These are phyloP conservation scores for Vitis hybrid DNA, from an alignment of 177 flowering plant genomes.

Conservation along the genomic window DNA sequence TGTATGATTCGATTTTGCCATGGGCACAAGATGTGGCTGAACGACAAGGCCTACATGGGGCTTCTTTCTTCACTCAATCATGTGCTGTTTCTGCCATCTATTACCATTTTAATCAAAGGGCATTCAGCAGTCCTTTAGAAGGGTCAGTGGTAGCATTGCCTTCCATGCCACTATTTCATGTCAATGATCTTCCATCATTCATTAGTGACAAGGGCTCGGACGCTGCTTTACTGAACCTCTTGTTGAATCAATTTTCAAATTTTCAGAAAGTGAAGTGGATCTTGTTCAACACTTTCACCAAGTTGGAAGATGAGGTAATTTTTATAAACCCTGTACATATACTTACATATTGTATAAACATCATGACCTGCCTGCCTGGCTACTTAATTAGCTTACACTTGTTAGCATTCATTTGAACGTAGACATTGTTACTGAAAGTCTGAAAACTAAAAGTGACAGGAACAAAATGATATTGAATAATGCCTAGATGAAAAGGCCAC, in stretches of 20 bases:
- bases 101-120: neutral
- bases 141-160: neutral
- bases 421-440: neutral
- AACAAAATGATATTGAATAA: too few species aligned
- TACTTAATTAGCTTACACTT: neutral
- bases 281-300: conserved; percentile 29
- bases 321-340: neutral
- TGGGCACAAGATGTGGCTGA: neutral
- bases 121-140: neutral
- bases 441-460: too few species aligned
- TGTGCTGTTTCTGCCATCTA: neutral
- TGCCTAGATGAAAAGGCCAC: too few species aligned
- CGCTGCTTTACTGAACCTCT: neutral
- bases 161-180: neutral
- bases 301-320: conserved; percentile 32
- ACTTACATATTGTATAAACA: neutral
- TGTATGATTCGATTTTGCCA: neutral
- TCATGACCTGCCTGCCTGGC: neutral
- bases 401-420: neutral
- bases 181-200: neutral
- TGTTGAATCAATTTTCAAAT: conserved; percentile 9
- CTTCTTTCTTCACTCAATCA: conserved; percentile 1
- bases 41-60: neutral
- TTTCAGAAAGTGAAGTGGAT: conserved; percentile 12
- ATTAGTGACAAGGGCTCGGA: neutral